These are phyloP conservation scores for Leptographium procerum DNA, from an alignment of 2,329 filamentous ascomycete genomes.

Conservation along the genomic window DNA sequence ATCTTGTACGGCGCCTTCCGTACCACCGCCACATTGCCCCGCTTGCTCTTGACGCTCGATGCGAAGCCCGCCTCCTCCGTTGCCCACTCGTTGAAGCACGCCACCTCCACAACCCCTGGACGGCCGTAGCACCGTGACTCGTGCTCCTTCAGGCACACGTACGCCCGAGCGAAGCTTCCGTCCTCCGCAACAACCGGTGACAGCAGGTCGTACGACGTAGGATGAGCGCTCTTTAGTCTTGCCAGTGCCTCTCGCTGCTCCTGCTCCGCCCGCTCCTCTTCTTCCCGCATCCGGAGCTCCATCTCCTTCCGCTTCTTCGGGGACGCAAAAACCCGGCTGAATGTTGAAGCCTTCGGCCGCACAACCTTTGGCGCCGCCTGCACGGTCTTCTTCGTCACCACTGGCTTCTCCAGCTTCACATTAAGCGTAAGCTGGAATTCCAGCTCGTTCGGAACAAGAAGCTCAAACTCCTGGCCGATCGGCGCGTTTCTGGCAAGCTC, in stretches of 20 bases:
- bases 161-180: slow-evolving; percentile 87
- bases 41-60: slow-evolving; percentile 92
- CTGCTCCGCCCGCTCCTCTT: slow-evolving; percentile 61
- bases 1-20: slow-evolving; percentile 92
- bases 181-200: slow-evolving; percentile 80
- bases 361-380: slow-evolving; percentile 48
- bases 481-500: slow-evolving; percentile 85
- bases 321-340: slow-evolving; percentile 85
- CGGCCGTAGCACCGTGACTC: slow-evolving; percentile 81
- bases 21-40: slow-evolving; percentile 55
- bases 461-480: slow-evolving; percentile 95
- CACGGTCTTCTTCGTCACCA: slow-evolving; percentile 33
- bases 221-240: slow-evolving; percentile 48
- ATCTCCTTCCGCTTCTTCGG: slow-evolving; percentile 96
- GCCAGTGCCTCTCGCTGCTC: slow-evolving; percentile 54
- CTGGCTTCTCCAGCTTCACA: slow-evolving; percentile 80
- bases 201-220: slow-evolving; percentile 74
- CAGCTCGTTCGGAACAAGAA: slow-evolving; percentile 93
- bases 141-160: slow-evolving; percentile 88
- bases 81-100: slow-evolving; percentile 98
- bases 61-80: slow-evolving; percentile 68
- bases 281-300: slow-evolving; percentile 72
- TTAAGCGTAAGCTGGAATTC: slow-evolving; percentile 97
- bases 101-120: slow-evolving; percentile 76
- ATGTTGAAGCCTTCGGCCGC: slow-evolving; percentile 72